A percentile compares a stretch with the other conserved stretches of the same genome.
Conservation (phyloP, 164 flowering plant species). For the Stephania yunnanensis region DNA sequence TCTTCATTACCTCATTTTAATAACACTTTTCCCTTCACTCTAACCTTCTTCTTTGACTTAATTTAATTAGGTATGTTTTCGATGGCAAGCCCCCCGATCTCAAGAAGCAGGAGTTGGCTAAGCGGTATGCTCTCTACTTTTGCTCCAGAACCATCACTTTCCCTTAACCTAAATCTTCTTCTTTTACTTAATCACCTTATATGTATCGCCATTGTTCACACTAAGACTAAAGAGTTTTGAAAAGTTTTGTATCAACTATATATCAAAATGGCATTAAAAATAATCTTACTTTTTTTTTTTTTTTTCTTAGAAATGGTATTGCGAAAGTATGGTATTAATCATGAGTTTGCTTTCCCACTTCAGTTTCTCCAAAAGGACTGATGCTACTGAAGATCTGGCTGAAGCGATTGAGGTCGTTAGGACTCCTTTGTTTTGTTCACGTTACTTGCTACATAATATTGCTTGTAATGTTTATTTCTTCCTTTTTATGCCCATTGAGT, state of each 20-base stretch:
- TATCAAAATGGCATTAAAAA: too few relatives aligned
- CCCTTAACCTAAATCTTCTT: not conserved
- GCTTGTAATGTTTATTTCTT: not conserved
- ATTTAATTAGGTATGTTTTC: slow-evolving; percentile 67
- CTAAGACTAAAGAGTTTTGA: too few relatives aligned
- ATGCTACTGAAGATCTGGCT: slow-evolving; percentile 75
- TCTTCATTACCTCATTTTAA: too few relatives aligned
- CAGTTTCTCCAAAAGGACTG: slow-evolving; percentile 75
- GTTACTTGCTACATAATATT: not conserved
- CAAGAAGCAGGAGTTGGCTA: slow-evolving; percentile 86
- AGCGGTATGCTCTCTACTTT: slow-evolving; percentile 44
- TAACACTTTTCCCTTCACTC: not conserved
- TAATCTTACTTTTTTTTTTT: too few relatives aligned
- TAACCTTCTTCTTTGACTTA: not conserved
- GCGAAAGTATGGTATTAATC: not conserved
- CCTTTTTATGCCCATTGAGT: not conserved
- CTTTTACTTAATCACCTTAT: too few relatives aligned
- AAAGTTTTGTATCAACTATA: too few relatives aligned
- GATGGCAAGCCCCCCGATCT: slow-evolving; percentile 92
- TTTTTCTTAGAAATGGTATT: not conserved
- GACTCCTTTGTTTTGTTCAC: not conserved
- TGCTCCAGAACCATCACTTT: not conserved
- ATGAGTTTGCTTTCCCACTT: slow-evolving; percentile 4
- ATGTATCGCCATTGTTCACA: too few relatives aligned
- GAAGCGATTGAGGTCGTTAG: slow-evolving; percentile 62